These are phyloP conservation scores for Sugiyamaella neomexicana DNA, from an alignment of 1,139 yeast species.

Conservation along the genomic window DNA sequence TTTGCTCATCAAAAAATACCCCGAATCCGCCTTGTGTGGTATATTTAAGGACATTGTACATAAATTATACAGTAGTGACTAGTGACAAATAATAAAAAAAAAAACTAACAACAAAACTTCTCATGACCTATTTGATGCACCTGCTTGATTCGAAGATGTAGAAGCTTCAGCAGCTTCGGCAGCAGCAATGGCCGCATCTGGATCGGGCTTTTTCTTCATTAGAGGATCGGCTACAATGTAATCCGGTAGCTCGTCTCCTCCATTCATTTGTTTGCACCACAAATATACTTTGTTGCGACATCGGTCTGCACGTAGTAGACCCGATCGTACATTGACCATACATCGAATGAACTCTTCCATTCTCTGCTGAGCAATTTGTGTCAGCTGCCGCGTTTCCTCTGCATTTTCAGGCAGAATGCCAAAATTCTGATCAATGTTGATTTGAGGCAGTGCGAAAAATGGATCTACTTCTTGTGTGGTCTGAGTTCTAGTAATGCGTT, in stretches of 20 bases:
- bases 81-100: no score
- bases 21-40: conserved; percentile 43
- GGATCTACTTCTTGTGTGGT: conserved; percentile 50
- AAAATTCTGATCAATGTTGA: conserved; percentile 47
- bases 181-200: conserved; percentile 3
- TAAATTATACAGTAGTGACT: conserved; percentile 42
- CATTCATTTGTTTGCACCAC: conserved; percentile 88
- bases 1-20: conserved; percentile 43
- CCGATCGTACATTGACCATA: conserved; percentile 66
- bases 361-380: conserved; percentile 77
- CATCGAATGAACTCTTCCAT: conserved; percentile 88
- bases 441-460: conserved; percentile 63
- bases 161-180: conserved; percentile 9
- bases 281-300: conserved; percentile 64
- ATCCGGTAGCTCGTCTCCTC: conserved; percentile 49
- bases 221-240: conserved; percentile 16
- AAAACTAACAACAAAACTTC: no score
- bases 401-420: conserved; percentile 54
- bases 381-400: conserved; percentile 63
- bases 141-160: background rate
- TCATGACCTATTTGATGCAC: no score
- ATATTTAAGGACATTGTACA: conserved; percentile 55
- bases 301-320: conserved; percentile 74
- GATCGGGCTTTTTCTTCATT: conserved; percentile 15
- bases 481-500: conserved; percentile 43